Percentiles rank a stretch among this genome's conserved stretches.
Conservation (phyloP, 1,284 basidiomycete species). For the Sphagnurus paluster region DNA sequence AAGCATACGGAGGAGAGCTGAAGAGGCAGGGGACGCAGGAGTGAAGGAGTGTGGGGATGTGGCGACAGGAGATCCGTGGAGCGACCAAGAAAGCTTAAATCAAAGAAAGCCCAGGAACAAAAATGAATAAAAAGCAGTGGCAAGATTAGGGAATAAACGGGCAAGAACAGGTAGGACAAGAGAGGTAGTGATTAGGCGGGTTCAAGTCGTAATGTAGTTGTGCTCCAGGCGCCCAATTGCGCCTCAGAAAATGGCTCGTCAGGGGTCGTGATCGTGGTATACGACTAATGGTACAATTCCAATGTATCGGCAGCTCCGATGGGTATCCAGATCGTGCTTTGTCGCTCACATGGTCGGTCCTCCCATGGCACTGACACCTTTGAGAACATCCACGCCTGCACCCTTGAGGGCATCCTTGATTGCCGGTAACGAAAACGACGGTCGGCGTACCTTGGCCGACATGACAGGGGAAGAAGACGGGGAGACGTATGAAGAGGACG, state of each 20-base stretch:
- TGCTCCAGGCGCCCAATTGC: not conserved
- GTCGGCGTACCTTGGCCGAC: conserved; percentile 16
- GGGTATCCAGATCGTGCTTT: conserved; percentile 1
- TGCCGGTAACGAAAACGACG: conserved; percentile 25
- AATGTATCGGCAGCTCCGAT: not conserved
- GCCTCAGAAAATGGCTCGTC: not conserved
- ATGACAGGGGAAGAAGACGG: conserved; percentile 11
- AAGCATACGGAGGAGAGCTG: not conserved
- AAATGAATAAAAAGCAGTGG: too few relatives aligned
- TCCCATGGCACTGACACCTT: conserved; percentile 30
- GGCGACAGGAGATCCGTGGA: not conserved
- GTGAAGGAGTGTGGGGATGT: not conserved
- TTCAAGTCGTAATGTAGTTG: not conserved
- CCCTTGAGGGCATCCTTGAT: conserved; percentile 21
- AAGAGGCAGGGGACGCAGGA: not conserved
- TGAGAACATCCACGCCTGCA: conserved; percentile 34
- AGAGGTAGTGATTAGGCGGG: not conserved
- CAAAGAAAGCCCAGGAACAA: too few relatives aligned
- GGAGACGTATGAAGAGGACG: conserved; percentile 4
- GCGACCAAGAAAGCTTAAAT: too few relatives aligned
- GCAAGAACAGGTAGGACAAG: too few relatives aligned
- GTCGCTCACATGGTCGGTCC: conserved; percentile 9
- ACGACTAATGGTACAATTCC: conserved; percentile 7
- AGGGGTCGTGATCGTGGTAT: not conserved
- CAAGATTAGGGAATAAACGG: too few relatives aligned